These are phyloP conservation scores for Colletotrichum tofieldiae DNA, from an alignment of 2,329 filamentous ascomycete species.

Conservation along the genomic window DNA sequence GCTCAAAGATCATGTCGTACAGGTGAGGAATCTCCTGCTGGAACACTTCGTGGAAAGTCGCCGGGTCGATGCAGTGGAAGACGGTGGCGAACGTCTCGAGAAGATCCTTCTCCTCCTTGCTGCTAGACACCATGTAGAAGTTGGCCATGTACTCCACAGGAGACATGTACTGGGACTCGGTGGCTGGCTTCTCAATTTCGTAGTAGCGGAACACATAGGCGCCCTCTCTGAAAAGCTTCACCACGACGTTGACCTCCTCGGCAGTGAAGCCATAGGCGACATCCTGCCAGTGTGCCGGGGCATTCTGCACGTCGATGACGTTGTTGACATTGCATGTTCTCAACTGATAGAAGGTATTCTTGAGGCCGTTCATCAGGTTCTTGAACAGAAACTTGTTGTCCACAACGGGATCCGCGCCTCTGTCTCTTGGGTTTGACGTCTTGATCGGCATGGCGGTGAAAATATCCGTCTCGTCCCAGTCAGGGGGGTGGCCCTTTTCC, in stretches of 20 bases:
- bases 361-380: slow-evolving; percentile 94
- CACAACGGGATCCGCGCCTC: slow-evolving; percentile 89
- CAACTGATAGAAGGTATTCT: slow-evolving; percentile 96
- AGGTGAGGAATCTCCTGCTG: slow-evolving; percentile 96
- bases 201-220: slow-evolving; percentile 98
- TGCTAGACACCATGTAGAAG: slow-evolving; percentile 93
- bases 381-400: slow-evolving; percentile 99
- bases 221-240: slow-evolving; percentile 97
- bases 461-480: slow-evolving; percentile 99
- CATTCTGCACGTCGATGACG: slow-evolving; percentile 81
- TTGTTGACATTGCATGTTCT: slow-evolving; percentile 85
- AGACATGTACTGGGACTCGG: slow-evolving; percentile 82
- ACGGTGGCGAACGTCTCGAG: slow-evolving; percentile 98
- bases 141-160: slow-evolving; percentile 94
- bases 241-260: slow-evolving; percentile 95
- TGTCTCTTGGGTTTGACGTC: slow-evolving; percentile 90
- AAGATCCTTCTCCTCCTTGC: slow-evolving; percentile 96
- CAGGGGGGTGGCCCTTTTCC: slow-evolving; percentile 84
- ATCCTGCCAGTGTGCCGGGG: slow-evolving; percentile 93
- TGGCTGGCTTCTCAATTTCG: slow-evolving; percentile 84
- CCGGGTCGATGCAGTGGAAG: slow-evolving; percentile 98
- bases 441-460: slow-evolving; percentile 98
- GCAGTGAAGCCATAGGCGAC: slow-evolving; percentile 97
- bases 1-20: slow-evolving; percentile 98
- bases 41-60: slow-evolving; percentile 98